Evolutionary conservation across 1,139 yeast species (phyloP), one percentile per base, ranked within the genome.

Genomic region (Hyphopichia fennica): DNA sequence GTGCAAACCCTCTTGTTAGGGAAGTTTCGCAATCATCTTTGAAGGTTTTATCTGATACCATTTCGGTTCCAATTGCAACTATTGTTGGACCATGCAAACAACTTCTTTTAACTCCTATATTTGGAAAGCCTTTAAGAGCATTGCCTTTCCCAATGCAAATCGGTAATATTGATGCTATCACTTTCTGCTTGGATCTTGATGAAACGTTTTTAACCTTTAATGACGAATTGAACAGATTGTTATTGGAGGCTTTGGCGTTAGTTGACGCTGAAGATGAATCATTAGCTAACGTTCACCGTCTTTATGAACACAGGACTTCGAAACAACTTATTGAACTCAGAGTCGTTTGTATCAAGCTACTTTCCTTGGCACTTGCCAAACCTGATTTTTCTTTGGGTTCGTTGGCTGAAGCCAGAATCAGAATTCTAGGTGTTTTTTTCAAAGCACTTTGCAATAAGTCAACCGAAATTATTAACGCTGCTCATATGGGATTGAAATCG

Each of bases 231-330:
- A 86, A 86, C 47, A 72, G 99, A 45, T 69, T 95, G 46, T 68
- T 95, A 27, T 79, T 87, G 46, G 99, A 95, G 60, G 96, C 97
- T 0, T 72, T 93, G 47, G 96, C 96, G 0, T 69, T 95, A 40
- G 97, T 95, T 4, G 99, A 93, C 66, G 99, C 99, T 0, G 99
- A 95, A 48, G 99, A 95, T 61, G 96, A 90, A 56, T 88, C 96
- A 1, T 72, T 95, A 47, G 90, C 96, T 1, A 87, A 90, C 52
- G 88, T 89, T 0, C 95, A 87, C 55, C 78, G 95, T 39, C 82
- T 88, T 3, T 79, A 87, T 39, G 99, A 95, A 54, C 83, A 90
- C 57, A 78, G 91, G 44, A 91, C 97, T 1, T 77, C 96, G 0
- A 91, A 89, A 54, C 97, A 91, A 54, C 70, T 95, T 44, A 82